Base-by-base conservation (phyloP, 495 filamentous ascomycete genomes). In the Penicillium soppii region DNA sequence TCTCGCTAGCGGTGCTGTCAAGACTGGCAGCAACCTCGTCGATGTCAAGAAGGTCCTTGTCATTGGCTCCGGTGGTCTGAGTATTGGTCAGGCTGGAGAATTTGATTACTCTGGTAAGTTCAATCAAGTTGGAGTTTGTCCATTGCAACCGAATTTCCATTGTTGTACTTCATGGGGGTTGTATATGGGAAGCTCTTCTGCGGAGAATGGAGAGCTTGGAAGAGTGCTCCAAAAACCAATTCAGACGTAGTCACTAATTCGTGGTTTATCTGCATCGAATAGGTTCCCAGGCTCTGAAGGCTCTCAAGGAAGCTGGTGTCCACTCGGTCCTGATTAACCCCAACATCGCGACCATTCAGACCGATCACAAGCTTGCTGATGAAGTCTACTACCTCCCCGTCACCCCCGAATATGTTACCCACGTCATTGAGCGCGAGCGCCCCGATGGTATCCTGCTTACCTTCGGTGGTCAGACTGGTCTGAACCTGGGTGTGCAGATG, bases 301-400 rank as follows among this genome's bases (percentile, higher is more conserved):
- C 92, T 15, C 74, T 98, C 49, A 98, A 96, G 72, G 92, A 97
- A 70, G 92, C 95, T 57, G 88, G 89, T 52, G 91, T 98, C 53
- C 85, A 90, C 58, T 96, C 94, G 2, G 85, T 98, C 52, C 83
- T 98, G 47, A 92, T 98, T 75, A 98, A 98, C 71, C 94, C 92
- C 39, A 98, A 98, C 69, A 98, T 98, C 59, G 92, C 92, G 30
- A 98, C 92, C 22, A 98, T 98, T 61, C 92, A 98, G 71, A 98
- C 92, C 29, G 92, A 95, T 20, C 95, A 96, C 75, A 95, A 95
- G 56, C 81, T 98, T 43, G 92, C 92, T 8, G 92, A 98, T 60
- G 94, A 97, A 71, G 90, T 98, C 49, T 98, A 97, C 74, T 98
- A 97, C 77, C 84, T 97, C 2, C 92, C 92, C 8, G 94, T 98